Base-by-base conservation (phyloP, 1,139 yeast genomes). In the Waltiozyma sp. region DNA sequence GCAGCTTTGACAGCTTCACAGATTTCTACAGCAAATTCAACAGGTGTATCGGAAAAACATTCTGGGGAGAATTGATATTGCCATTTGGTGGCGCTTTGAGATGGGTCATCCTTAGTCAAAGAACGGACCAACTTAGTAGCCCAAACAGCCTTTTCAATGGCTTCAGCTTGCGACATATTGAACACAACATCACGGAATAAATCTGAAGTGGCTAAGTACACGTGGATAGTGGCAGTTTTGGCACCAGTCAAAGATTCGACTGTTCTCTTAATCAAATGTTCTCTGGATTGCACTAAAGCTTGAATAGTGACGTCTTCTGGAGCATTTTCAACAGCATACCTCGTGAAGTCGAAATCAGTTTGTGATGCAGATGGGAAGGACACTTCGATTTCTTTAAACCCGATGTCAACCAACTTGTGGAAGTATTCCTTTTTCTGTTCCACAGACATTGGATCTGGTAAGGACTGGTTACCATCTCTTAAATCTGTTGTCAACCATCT, bases 351-450 rank as follows among this genome's bases (percentile, higher is more conserved):
- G 59, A 91, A 91, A 64, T 91, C 98, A 24, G 86, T 80, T 61
- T 89, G 97, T 4, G 95, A 85, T 3, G 97, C 97, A 23, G 95
- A 80, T 14, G 98, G 97, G 68, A 91, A 91, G 0, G 96, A 80
- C 16, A 91, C 97, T 65, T 91, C 98, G 51, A 91, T 91, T 65
- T 91, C 98, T 63, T 91, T 91, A 70, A 88, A 91, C 0, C 97
- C 97, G 41, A 88, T 69, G 37, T 86, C 91, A n/a, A 89, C 69
- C 46, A 91, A 71, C 62, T 88, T 86, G 52, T 80, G 75, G 69
- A 89, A 89, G 63, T 86, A 89, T 53, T 75, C 83, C 62, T 86
- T 86, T 68, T 91, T 91, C 63, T 91, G 96, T 36, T 73, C 84
- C 34, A 88, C 77, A 28, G 87, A 74, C 97, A 91, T 91, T 43